Base-by-base conservation (phyloP, 345 rosid genomes). In the Gossypium stocksii region DNA sequence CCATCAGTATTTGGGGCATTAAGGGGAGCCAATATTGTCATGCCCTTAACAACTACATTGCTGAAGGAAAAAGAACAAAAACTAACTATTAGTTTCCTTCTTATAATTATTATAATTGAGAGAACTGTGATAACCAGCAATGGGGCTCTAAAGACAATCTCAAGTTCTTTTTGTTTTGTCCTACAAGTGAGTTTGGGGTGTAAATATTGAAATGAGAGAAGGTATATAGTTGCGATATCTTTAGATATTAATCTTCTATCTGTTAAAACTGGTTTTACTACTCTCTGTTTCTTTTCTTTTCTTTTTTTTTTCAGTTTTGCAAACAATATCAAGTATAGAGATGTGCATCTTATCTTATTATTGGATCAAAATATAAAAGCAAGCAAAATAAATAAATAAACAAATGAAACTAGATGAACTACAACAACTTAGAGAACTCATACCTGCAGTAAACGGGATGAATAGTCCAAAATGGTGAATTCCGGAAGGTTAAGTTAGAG, bases 1-100 rank as follows among this genome's bases (percentile, higher is more conserved):
- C 99, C 99, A 78, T 96, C 99, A 0, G 99, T 91, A 85, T 96
- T 96, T 59, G 98, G 99, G 9, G 99, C 98, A 81, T 89, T 86
- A 45, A 91, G 89, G 15, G 97, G 99, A 77, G 99, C 93, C 85
- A 88, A 85, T 78, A 96, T 89, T 22, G 94, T 91, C 98, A 96
- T 87, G 77, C 82, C 82, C 81, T 83, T 89, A 66, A 96, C 80
- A 82, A 95, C 92, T 73, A 95, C 89, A 84, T 93, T 91, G 54
- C 98, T 93, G 89, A 73, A 83, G 76, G 66, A 73, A 75, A 51
- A 54, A 66, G 58, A 7, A 66, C 27, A 60, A 15, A 27, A 27
- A 14, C 43, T 60, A 60, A 6, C 19, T 1, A 60, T 27, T 60
- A 60, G 62, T 11, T 22, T 20, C n/a, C 15, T 22, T 7, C 29